A percentile compares a stretch with the other conserved stretches of the same genome.
Evolutionary conservation across 2,329 filamentous ascomycete genomes (phyloP).

Genomic region (Xylaria sp.): DNA sequence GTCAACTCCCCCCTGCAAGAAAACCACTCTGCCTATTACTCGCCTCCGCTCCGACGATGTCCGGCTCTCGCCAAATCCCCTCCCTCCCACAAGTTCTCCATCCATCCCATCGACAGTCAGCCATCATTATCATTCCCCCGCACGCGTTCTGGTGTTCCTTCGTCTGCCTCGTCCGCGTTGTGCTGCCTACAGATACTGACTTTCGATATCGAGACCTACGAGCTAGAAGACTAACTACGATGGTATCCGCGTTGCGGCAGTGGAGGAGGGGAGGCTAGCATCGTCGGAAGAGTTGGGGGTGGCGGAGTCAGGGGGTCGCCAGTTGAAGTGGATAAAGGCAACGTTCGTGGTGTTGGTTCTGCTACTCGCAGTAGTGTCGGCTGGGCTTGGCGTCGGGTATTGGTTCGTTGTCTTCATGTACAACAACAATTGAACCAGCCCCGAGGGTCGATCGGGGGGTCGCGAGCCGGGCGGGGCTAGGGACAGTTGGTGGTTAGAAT

Average conservation of each 20-base stretch:
- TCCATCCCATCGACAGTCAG: background rate
- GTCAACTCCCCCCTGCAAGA: background rate
- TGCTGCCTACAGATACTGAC: background rate
- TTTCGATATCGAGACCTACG: background rate
- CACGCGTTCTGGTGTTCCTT: conserved; percentile 2
- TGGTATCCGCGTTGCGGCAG: background rate
- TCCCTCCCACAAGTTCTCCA: background rate
- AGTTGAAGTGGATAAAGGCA: background rate
- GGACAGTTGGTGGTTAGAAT: conserved; percentile 9
- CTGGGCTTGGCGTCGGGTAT: background rate
- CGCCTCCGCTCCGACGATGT: background rate
- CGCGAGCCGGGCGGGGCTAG: conserved; percentile 4
- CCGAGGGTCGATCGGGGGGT: conserved; percentile 1
- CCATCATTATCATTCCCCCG: background rate
- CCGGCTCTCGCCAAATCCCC: background rate
- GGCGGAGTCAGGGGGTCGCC: conserved; percentile 3
- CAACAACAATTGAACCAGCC: too few species aligned
- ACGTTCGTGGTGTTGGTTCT: background rate
- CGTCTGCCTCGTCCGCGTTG: background rate
- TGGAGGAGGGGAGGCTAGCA: conserved; percentile 5
- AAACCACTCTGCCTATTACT: background rate
- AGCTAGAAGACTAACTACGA: background rate
- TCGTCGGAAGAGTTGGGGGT: background rate
- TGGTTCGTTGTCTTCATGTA: too few species aligned
- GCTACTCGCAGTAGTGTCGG: background rate